Evolutionary conservation across 371 early-diverging fungal species (phyloP), one percentile per base, ranked within the genome.

Genomic region (Rhizomucor miehei): DNA sequence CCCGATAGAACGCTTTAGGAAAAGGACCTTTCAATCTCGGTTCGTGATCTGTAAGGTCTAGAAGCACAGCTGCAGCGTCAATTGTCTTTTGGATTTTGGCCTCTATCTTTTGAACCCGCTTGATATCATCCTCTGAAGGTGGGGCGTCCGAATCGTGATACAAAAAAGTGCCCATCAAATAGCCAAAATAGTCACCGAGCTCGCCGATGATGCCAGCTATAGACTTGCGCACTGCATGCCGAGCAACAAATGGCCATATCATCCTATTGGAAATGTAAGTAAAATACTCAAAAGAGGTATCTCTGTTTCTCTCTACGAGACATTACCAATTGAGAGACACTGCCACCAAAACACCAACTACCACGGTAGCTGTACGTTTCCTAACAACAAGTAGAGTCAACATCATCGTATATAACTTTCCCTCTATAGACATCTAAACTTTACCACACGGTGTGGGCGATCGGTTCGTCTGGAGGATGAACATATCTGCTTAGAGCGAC

Each of bases 191-290:
- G 16, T 75, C 73, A 5, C 71, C 79, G 9, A 79, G 41, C 50
- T 75, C 71, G 13, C 49, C 52, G 14, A 79, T 61, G n/a, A 69
- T 66, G 3, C 52, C 59, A 9, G 71, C 59, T 37, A 79, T 51
- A 0, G 79, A 72, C 51, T 79, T 84, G 16, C 84, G 73, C 20
- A 81, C 67, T 40, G 79, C 78, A 38, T 74, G 77, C 20, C 83
- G 70, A 1, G 86, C 86, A 14, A 82, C 63, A 58, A 80, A 84
- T 13, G 86, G 86, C 84, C 84, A 86, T 0, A 86, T 53, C 35
- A 77, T 29, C 49, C 81, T 77, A 45, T 36, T 23, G 1, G 10
- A 19, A 5, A 45, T 35, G 45, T 9, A 23, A 19, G 17, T 14
- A 23, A 17, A 40, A 16, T 6, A 17, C 13, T 20, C 17, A 21